A percentile compares a stretch with the other conserved stretches of the same genome.
Conservation (phyloP, 306 rosid genomes). For the Cucumis hystrix region DNA sequence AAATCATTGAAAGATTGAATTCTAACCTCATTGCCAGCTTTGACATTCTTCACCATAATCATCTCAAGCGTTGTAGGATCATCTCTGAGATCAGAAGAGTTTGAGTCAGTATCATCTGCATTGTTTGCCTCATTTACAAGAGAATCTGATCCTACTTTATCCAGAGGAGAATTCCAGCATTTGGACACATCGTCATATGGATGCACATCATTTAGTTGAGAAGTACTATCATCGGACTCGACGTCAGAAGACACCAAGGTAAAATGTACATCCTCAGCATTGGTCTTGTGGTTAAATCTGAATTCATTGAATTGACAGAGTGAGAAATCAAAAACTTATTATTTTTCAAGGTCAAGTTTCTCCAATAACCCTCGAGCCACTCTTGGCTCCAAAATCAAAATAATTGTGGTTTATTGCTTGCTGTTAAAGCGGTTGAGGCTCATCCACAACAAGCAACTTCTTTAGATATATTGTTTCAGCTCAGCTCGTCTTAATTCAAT, state of each 20-base stretch:
- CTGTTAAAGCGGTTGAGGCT: too few relatives aligned
- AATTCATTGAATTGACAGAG: constrained; percentile 16
- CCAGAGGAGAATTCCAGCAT: constrained; percentile 14
- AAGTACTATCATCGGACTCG: constrained; percentile 21
- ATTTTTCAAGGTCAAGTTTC: too few relatives aligned
- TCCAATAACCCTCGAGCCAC: too few relatives aligned
- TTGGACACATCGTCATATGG: constrained; percentile 10
- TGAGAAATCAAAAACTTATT: neutral
- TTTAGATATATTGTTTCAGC: too few relatives aligned
- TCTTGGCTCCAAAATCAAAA: too few relatives aligned
- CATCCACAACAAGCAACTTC: too few relatives aligned
- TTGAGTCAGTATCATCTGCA: constrained; percentile 9
- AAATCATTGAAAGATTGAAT: neutral
- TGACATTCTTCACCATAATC: constrained; percentile 76
- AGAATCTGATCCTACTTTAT: constrained; percentile 8
- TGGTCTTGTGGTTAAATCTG: constrained; percentile 87
- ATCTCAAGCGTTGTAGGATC: constrained; percentile 49
- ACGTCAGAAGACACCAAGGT: constrained; percentile 35
- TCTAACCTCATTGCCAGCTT: constrained; percentile 60
- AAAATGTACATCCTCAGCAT: constrained; percentile 84
- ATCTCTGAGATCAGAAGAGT: constrained; percentile 21
- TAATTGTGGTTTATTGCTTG: too few relatives aligned
- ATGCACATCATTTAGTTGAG: neutral
- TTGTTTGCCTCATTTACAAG: constrained; percentile 6
- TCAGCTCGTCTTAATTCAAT: too few relatives aligned